Percentiles rank a stretch among this genome's conserved stretches.
Evolutionary conservation across 164 flowering plant genomes (phyloP).

Genomic region (Nymphaea colorata): DNA sequence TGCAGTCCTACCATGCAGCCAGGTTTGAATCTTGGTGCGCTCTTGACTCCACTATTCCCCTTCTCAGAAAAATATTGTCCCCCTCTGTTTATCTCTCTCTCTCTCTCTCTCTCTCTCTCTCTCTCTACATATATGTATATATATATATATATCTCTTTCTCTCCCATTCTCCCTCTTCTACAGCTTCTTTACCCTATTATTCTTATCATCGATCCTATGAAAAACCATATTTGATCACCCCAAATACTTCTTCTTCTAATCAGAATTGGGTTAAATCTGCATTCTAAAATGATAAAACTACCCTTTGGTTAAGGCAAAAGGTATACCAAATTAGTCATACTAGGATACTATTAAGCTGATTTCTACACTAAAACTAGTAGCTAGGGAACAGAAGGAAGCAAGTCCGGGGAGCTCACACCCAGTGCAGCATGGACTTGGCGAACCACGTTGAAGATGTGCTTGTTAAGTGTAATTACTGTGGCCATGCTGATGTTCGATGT

Average conservation of each 20-base stretch:
- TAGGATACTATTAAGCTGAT: background rate
- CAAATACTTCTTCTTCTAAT: background rate
- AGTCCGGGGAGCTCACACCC: background rate
- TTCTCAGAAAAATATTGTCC: background rate
- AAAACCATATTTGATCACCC: background rate
- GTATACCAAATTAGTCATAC: background rate
- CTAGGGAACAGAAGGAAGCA: background rate
- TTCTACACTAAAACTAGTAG: background rate
- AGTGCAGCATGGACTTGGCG: conserved; percentile 58
- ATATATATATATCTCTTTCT: no score
- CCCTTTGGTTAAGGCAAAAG: background rate
- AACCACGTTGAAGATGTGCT: conserved; percentile 55
- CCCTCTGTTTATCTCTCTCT: no score
- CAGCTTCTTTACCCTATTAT: background rate
- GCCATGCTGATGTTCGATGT: conserved; percentile 65
- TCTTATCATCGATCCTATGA: background rate
- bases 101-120: no score
- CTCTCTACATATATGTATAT: no score
- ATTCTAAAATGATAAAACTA: background rate
- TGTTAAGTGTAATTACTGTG: conserved; percentile 58
- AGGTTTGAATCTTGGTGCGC: conserved; percentile 85
- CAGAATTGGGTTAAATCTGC: background rate
- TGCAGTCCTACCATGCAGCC: conserved; percentile 26
- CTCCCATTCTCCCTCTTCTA: background rate
- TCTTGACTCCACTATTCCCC: conserved; percentile 72